A percentile compares a stretch with the other conserved stretches of the same genome.
Evolutionary conservation across 106 monocot species (phyloP).

Genomic region (Dendrobium catenatum): DNA sequence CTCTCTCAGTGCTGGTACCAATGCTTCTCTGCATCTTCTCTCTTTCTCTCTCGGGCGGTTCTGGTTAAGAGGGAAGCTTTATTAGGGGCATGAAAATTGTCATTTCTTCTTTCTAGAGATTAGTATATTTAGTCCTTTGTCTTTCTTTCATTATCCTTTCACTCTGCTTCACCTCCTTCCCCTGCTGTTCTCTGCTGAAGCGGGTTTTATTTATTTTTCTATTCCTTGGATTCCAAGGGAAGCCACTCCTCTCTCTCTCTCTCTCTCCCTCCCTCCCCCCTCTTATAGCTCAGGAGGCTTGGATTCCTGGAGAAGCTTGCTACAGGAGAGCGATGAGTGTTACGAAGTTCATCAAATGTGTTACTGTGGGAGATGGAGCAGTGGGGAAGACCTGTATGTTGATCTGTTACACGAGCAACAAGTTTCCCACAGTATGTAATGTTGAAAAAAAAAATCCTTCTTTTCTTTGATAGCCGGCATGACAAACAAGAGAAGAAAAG

Average conservation of each 20-base stretch:
- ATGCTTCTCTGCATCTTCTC: not conserved
- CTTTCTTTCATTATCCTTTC: not conserved
- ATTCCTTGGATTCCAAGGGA: conserved; percentile 5
- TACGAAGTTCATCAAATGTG: conserved; percentile 84
- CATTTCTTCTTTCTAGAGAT: not conserved
- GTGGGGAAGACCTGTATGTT: conserved; percentile 93
- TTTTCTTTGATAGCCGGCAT: not conserved
- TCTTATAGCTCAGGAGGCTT: not conserved
- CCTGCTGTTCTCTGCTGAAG: not conserved
- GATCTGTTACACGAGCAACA: conserved; percentile 96
- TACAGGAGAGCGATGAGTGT: conserved; percentile 40
- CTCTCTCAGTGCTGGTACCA: not conserved
- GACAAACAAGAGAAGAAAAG: not conserved
- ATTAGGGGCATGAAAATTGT: not conserved
- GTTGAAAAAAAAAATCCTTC: not conserved
- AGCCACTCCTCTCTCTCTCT: not conserved
- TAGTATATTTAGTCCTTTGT: not conserved
- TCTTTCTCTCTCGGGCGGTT: not conserved
- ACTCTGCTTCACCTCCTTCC: not conserved
- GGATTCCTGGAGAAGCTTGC: conserved; percentile 1
- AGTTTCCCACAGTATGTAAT: conserved; percentile 45
- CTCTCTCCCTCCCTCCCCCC: not conserved
- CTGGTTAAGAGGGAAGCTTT: not conserved
- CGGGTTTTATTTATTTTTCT: not conserved
- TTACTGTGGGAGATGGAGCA: conserved; percentile 79